These are phyloP conservation scores for Salix udensis DNA, from an alignment of 345 rosid genomes.

Conservation along the genomic window DNA sequence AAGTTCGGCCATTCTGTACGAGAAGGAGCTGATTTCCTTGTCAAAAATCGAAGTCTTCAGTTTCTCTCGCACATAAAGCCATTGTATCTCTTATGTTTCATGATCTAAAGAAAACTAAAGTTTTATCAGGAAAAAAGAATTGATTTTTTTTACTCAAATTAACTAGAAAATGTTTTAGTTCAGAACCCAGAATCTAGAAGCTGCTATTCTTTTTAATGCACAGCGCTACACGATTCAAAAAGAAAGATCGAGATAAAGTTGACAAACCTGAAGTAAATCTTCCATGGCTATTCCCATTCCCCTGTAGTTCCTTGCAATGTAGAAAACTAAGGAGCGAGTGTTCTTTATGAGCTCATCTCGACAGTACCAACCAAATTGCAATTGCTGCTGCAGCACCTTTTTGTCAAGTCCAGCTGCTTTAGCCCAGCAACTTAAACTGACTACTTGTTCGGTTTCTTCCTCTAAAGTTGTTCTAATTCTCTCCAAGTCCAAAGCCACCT, in stretches of 20 bases:
- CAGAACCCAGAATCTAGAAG: not conserved
- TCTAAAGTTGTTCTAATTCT: slow-evolving; percentile 55
- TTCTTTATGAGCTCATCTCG: slow-evolving; percentile 68
- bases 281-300: slow-evolving; percentile 60
- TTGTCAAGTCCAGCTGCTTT: slow-evolving; percentile 67
- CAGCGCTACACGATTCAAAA: not conserved
- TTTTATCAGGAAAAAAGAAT: not conserved
- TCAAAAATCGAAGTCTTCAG: not conserved
- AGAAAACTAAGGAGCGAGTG: slow-evolving; percentile 58
- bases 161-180: not conserved
- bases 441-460: slow-evolving; percentile 54
- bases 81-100: not conserved
- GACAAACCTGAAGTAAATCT: slow-evolving; percentile 69
- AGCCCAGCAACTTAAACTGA: slow-evolving; percentile 70
- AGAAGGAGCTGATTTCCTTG: not conserved
- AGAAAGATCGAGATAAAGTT: not conserved
- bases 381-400: slow-evolving; percentile 51
- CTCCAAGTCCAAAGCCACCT: slow-evolving; percentile 65
- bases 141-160: not conserved
- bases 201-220: no score
- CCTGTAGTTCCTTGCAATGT: slow-evolving; percentile 69
- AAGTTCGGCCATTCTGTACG: not conserved
- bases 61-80: not conserved
- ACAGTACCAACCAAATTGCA: slow-evolving; percentile 75
- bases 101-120: not conserved